Conservation (phyloP, 768 basidiomycete species). For the Neoboletus magnificus region DNA sequence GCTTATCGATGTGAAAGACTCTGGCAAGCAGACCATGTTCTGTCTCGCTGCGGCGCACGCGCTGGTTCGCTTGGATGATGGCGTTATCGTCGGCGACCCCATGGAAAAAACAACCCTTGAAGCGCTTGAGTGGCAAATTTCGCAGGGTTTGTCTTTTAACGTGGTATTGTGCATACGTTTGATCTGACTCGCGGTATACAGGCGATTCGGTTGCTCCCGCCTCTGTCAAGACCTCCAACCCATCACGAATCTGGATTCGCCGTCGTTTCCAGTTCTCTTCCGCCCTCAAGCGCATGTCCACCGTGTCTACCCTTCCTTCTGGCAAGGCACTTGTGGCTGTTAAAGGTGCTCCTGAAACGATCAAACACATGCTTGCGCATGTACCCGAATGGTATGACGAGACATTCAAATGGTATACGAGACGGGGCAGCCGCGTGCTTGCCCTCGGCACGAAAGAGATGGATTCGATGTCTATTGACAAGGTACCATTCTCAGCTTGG, state of each 20-base stretch:
- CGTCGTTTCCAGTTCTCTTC: conserved; percentile 98
- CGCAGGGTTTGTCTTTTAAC: conserved; percentile 46
- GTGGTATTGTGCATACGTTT: neutral
- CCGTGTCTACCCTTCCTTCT: conserved; percentile 66
- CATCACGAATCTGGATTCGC: conserved; percentile 66
- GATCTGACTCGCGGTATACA: conserved; percentile 10
- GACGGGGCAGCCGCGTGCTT: conserved; percentile 89
- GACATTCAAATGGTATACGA: conserved; percentile 92
- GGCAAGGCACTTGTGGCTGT: conserved; percentile 68
- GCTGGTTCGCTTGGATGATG: conserved; percentile 90
- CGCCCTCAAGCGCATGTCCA: conserved; percentile 96
- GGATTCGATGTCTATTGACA: conserved; percentile 64
- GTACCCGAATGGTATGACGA: conserved; percentile 86
- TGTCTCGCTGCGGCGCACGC: conserved; percentile 95
- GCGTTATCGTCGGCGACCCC: conserved; percentile 91
- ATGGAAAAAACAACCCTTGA: conserved; percentile 98
- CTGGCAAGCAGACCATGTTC: conserved; percentile 72
- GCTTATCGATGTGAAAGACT: conserved; percentile 77
- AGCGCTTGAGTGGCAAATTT: conserved; percentile 84
- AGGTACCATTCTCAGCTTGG: conserved; percentile 44
- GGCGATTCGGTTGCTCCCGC: conserved; percentile 70
- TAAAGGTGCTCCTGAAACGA: conserved; percentile 97
- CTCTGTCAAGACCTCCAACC: conserved; percentile 47
- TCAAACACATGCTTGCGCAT: conserved; percentile 75
- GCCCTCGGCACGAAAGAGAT: conserved; percentile 88